phyloP scores from a whole-genome alignment of 2,329 filamentous ascomycete genomes.

The Elsinoe perseae region DNA sequence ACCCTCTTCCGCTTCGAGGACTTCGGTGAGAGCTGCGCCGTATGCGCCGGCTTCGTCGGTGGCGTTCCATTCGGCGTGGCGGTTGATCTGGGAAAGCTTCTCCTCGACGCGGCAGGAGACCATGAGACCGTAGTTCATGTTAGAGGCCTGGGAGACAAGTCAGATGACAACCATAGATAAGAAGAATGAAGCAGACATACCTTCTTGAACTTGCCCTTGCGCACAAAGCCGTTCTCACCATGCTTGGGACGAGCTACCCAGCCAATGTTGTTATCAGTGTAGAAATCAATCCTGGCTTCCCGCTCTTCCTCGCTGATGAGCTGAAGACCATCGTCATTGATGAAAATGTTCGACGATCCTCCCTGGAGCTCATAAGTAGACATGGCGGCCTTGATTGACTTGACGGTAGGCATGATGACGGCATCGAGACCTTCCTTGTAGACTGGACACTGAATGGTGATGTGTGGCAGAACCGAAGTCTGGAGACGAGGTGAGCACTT shows the following conservation, averaged over 20 bases:
- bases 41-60: conserved; percentile 41
- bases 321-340: conserved; percentile 67
- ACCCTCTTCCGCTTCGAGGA: conserved; percentile 47
- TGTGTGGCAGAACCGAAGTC: conserved; percentile 53
- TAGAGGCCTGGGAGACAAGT: conserved; percentile 40
- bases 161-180: neutral
- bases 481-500: conserved; percentile 57
- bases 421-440: conserved; percentile 74
- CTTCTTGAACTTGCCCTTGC: conserved; percentile 63
- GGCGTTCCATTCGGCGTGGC: conserved; percentile 31
- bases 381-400: conserved; percentile 69
- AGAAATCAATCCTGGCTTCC: conserved; percentile 40
- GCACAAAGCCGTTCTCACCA: conserved; percentile 45
- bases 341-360: conserved; percentile 69
- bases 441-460: conserved; percentile 73
- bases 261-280: conserved; percentile 44
- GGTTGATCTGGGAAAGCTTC: conserved; percentile 39
- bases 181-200: neutral
- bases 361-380: conserved; percentile 70
- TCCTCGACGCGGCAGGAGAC: conserved; percentile 57
- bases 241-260: conserved; percentile 44
- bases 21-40: conserved; percentile 41
- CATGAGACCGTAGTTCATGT: conserved; percentile 65
- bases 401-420: conserved; percentile 70
- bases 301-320: conserved; percentile 46